These are phyloP conservation scores for Trichoderma endophyticum DNA, from an alignment of 2,329 filamentous ascomycete species.

Conservation along the genomic window DNA sequence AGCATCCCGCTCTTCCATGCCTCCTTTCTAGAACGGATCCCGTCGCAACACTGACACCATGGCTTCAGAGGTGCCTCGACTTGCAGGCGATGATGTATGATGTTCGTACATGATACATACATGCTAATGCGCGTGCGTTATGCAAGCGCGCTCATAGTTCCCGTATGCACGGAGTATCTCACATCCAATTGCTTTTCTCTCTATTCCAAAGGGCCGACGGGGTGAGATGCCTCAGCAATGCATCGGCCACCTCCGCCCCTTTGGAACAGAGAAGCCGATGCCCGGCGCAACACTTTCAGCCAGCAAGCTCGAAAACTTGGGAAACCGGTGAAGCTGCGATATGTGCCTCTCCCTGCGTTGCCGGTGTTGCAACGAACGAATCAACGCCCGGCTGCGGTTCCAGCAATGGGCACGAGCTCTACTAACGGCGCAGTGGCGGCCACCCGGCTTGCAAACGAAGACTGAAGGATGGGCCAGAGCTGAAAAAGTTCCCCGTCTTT, in stretches of 20 bases:
- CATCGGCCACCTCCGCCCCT: not conserved
- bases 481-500: constrained; percentile 15
- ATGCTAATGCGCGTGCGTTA: not conserved
- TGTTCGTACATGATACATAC: not conserved
- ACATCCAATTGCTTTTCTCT: not conserved
- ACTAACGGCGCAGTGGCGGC: constrained; percentile 6
- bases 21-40: constrained; percentile 12
- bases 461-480: constrained; percentile 8
- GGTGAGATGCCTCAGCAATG: not conserved
- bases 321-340: not conserved
- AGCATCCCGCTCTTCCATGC: constrained; percentile 5
- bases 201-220: not conserved
- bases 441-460: constrained; percentile 13
- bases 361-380: not conserved
- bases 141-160: constrained; percentile 1
- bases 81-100: constrained; percentile 9
- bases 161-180: not conserved
- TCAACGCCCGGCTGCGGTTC: not conserved
- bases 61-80: not conserved
- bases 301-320: not conserved
- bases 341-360: not conserved
- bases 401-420: not conserved
- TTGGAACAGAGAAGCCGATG: not conserved
- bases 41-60: constrained; percentile 5
- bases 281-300: not conserved